phyloP scores from a whole-genome alignment of 805 yeast genomes.

The Wickerhamiella dianesei region DNA sequence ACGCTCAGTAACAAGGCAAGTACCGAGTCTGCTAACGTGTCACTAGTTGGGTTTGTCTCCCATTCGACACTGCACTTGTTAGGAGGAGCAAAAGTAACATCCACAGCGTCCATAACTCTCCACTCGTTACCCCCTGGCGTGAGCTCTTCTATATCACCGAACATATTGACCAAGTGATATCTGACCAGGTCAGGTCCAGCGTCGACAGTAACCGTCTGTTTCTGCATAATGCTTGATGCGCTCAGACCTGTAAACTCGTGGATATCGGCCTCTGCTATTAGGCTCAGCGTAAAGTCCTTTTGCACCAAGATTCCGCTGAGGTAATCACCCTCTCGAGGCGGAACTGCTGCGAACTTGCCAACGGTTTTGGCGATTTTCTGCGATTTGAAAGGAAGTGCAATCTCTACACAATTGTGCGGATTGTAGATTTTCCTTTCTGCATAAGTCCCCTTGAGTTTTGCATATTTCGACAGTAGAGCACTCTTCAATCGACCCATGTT shows the following conservation, averaged over 20 bases:
- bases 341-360: slow-evolving; percentile 41
- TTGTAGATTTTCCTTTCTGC: slow-evolving; percentile 83
- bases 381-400: slow-evolving; percentile 67
- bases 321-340: slow-evolving; percentile 24
- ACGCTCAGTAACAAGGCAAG: slow-evolving; percentile 82
- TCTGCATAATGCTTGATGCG: slow-evolving; percentile 70
- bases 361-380: slow-evolving; percentile 69
- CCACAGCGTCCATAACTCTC: slow-evolving; percentile 52
- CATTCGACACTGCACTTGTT: slow-evolving; percentile 63
- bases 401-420: slow-evolving; percentile 79
- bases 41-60: slow-evolving; percentile 80
- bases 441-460: slow-evolving; percentile 68
- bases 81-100: slow-evolving; percentile 33
- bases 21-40: slow-evolving; percentile 87
- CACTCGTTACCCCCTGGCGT: slow-evolving; percentile 18
- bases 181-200: slow-evolving; percentile 68
- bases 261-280: slow-evolving; percentile 73
- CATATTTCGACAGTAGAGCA: slow-evolving; percentile 77
- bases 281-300: slow-evolving; percentile 74
- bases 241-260: slow-evolving; percentile 80
- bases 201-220: slow-evolving; percentile 62
- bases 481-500: slow-evolving; percentile 98
- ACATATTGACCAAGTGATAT: slow-evolving; percentile 93
- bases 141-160: slow-evolving; percentile 48
- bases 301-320: slow-evolving; percentile 82